Conservation (phyloP, 352 stramenopile species). For the Peronospora tabacina region DNA sequence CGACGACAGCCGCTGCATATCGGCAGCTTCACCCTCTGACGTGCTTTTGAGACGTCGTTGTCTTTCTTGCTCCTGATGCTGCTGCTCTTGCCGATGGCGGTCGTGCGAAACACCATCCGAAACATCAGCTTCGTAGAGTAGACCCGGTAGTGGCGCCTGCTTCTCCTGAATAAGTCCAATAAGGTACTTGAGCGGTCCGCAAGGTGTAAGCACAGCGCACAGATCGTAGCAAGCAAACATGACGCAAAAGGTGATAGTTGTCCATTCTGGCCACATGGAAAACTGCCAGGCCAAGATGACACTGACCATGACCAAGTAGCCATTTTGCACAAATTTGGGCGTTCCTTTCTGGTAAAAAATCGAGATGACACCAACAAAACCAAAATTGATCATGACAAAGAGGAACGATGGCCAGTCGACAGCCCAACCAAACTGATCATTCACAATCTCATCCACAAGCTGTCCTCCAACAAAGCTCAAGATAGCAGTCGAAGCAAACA, state of each 20-base stretch:
- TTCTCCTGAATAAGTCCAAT: slow-evolving; percentile 91
- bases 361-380: slow-evolving; percentile 78
- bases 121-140: slow-evolving; percentile 94
- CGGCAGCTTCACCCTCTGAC: slow-evolving; percentile 5
- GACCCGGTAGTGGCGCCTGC: slow-evolving; percentile 82
- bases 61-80: slow-evolving; percentile 12
- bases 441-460: slow-evolving; percentile 73
- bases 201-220: slow-evolving; percentile 96
- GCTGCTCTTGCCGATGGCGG: slow-evolving; percentile 18
- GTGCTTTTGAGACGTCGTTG: slow-evolving; percentile 18
- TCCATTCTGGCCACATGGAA: slow-evolving; percentile 93
- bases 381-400: slow-evolving; percentile 89
- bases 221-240: slow-evolving; percentile 98
- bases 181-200: slow-evolving; percentile 91
- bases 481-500: slow-evolving; percentile 82
- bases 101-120: slow-evolving; percentile 62
- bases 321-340: slow-evolving; percentile 86
- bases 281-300: slow-evolving; percentile 97
- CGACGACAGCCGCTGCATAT: slow-evolving; percentile 26
- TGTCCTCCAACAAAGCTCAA: slow-evolving; percentile 84
- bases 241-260: slow-evolving; percentile 86
- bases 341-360: slow-evolving; percentile 89
- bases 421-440: slow-evolving; percentile 61
- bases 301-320: slow-evolving; percentile 91
- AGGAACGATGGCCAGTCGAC: slow-evolving; percentile 73